Evolutionary conservation across 2,329 filamentous ascomycete genomes (phyloP).

Genomic region (Penicillium fuscoglaucum): DNA sequence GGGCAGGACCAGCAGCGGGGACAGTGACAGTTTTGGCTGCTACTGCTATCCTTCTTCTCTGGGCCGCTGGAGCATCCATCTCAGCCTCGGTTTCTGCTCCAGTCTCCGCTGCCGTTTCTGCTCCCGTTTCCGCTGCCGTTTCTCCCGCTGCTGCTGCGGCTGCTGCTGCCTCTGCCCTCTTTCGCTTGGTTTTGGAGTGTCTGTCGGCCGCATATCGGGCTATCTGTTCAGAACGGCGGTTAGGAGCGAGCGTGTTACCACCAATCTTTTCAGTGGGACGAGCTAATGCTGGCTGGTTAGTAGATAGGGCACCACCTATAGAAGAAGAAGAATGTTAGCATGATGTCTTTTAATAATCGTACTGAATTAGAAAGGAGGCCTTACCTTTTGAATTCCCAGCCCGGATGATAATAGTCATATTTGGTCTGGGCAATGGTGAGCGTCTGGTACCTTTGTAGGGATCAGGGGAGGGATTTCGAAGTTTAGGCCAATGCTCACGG

Average conservation of each 20-base stretch:
- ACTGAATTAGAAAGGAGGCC: background rate
- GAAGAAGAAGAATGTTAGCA: background rate
- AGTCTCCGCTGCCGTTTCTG: background rate
- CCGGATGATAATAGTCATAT: slow-evolving; percentile 1
- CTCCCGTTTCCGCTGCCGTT: too few relatives aligned
- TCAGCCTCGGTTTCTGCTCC: background rate
- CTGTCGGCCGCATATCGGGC: background rate
- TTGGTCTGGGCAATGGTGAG: slow-evolving; percentile 2
- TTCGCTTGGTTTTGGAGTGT: background rate
- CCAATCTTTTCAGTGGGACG: background rate
- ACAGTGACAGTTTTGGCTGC: too few relatives aligned
- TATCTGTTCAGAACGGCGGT: background rate
- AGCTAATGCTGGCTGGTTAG: background rate
- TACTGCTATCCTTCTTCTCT: background rate
- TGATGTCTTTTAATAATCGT: background rate
- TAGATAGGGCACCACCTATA: background rate
- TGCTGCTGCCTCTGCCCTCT: background rate
- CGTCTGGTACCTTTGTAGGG: background rate
- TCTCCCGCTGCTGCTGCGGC: background rate
- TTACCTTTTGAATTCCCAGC: background rate
- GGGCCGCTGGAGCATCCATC: background rate
- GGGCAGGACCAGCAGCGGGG: background rate
- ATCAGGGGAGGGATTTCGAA: background rate
- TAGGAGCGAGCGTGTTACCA: background rate
- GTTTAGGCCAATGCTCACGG: background rate